Evolutionary conservation across 2,329 filamentous ascomycete species (phyloP).

Genomic region (Biscogniauxia marginata): DNA sequence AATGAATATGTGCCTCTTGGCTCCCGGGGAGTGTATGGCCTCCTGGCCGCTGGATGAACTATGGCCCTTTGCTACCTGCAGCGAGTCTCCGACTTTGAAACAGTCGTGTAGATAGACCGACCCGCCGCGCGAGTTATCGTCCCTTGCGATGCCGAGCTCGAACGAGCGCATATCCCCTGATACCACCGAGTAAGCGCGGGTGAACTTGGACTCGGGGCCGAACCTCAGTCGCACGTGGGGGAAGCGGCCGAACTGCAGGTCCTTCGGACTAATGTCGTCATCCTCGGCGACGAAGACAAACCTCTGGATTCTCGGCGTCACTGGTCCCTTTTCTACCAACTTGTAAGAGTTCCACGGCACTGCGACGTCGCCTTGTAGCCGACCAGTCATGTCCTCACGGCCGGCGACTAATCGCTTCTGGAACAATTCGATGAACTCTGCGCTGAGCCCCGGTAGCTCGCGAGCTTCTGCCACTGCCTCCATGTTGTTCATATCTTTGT

Average conservation of each 20-base stretch:
- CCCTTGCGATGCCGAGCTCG: constrained; percentile 58
- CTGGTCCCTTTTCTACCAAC: constrained; percentile 46
- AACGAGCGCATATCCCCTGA: constrained; percentile 49
- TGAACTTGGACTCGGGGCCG: constrained; percentile 52
- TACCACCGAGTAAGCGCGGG: constrained; percentile 57
- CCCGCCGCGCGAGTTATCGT: constrained; percentile 55
- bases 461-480: constrained; percentile 51
- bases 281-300: constrained; percentile 50
- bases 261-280: constrained; percentile 31
- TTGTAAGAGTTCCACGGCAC: constrained; percentile 44
- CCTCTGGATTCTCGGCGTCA: constrained; percentile 50
- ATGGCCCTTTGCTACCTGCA: constrained; percentile 40
- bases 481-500: constrained; percentile 49
- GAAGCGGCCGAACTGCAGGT: constrained; percentile 38
- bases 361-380: constrained; percentile 24
- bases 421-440: constrained; percentile 47
- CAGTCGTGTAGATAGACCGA: constrained; percentile 56
- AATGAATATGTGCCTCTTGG: constrained; percentile 29
- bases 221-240: constrained; percentile 58
- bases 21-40: constrained; percentile 2
- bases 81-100: constrained; percentile 48
- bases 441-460: constrained; percentile 47
- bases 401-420: constrained; percentile 48
- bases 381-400: constrained; percentile 30
- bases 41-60: constrained; percentile 5